Percentiles rank a stretch among this genome's conserved stretches.
These are phyloP conservation scores for Takashimella koratensis DNA, from an alignment of 1,284 basidiomycete genomes.

Conservation along the genomic window DNA sequence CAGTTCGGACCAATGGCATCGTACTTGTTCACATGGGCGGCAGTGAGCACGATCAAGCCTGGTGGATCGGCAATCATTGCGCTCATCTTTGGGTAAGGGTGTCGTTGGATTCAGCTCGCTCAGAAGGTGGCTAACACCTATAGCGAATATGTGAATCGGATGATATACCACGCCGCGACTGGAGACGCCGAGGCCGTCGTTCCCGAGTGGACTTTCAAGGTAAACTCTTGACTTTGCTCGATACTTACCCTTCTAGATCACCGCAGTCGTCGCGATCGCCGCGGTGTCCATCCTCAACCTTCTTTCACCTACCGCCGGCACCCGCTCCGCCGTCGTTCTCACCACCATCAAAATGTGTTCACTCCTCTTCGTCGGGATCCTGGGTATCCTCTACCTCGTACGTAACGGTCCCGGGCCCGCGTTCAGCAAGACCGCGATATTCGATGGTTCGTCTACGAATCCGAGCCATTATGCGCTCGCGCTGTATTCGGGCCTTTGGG, in stretches of 20 bases:
- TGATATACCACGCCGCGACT: slow-evolving; percentile 50
- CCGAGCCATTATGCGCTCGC: slow-evolving; percentile 87
- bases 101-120: too few relatives aligned
- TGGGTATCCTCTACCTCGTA: slow-evolving; percentile 46
- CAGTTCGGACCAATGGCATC: slow-evolving; percentile 76
- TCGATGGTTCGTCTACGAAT: slow-evolving; percentile 68
- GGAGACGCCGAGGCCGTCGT: slow-evolving; percentile 56
- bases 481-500: slow-evolving; percentile 92
- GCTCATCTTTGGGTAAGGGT: slow-evolving; percentile 56
- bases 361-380: slow-evolving; percentile 49
- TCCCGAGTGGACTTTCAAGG: slow-evolving; percentile 89
- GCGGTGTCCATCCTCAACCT: slow-evolving; percentile 73
- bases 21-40: slow-evolving; percentile 84
- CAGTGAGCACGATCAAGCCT: slow-evolving; percentile 78
- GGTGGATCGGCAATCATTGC: slow-evolving; percentile 56
- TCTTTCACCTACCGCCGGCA: slow-evolving; percentile 71
- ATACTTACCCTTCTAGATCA: slow-evolving; percentile 53
- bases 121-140: too few relatives aligned
- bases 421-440: slow-evolving; percentile 54
- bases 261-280: slow-evolving; percentile 68
- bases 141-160: slow-evolving; percentile 73
- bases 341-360: slow-evolving; percentile 68
- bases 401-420: slow-evolving; percentile 41
- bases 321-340: slow-evolving; percentile 76
- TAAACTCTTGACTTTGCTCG: slow-evolving; percentile 64